Base-by-base conservation (phyloP, 768 basidiomycete genomes). In the Pholiota microspora region DNA sequence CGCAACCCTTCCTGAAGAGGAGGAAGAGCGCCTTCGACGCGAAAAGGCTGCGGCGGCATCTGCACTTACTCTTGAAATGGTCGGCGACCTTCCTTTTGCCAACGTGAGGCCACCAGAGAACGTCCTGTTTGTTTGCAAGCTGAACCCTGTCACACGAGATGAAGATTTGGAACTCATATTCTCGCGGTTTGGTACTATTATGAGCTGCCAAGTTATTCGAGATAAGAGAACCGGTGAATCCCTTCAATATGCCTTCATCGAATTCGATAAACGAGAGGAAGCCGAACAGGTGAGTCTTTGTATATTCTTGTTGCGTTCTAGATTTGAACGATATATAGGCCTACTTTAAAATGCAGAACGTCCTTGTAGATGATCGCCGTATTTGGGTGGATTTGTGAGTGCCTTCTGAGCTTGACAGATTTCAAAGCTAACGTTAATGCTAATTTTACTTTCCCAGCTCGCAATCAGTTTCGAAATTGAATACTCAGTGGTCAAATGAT, bases 341-440 rank as follows among this genome's bases (percentile, higher is more conserved):
- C 7, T 99, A 98, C 70, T 95, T 98, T 75, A 99, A 98, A 71
- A 99, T 99, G 97, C 97, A 98, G 68, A 98, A 98, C 63, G 97
- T 98, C 0, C 76, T 99, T 9, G 90, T 99, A 10, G 97, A 99
- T 66, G 97, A 99, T 70, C 83, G 94, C 12, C 84, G 97, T 10
- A 98, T 99, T 64, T 98, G 96, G 93, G 96, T 99, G 58, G 97
- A 98, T 72, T 98, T 99, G 89, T 95, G 62, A 57, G 89, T 78
- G 32, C 25, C 48, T 38, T 61, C n/a, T 32, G 40, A 45, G 51
- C 15, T 32, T 23, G 32, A 32, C 27, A 45, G 29, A 27, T 29
- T 8, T 45, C 44, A 27, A 49, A 50, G 13, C 45, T 64, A 53
- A 46, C 51, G 3, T 21, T 64, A 45, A 68, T 62, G n/a, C 53